Base-by-base conservation (phyloP, 2,329 filamentous ascomycete species). In the Aspergillus luchuensis region DNA sequence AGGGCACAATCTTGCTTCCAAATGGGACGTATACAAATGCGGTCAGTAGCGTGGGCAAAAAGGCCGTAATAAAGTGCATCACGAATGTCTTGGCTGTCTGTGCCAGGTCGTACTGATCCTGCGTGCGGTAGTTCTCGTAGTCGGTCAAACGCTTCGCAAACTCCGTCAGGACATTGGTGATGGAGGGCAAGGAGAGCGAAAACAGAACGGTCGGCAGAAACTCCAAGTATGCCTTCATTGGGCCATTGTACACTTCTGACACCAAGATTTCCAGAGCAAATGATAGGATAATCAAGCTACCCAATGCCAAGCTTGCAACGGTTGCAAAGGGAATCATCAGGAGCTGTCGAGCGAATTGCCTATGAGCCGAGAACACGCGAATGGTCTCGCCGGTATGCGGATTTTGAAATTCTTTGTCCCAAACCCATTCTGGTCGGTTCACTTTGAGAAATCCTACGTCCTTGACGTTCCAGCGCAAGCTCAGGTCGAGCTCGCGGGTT, bases 201-300 rank as follows among this genome's bases (percentile, higher is more conserved):
- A 98, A 83, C 5, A 99, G 86, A 28, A 95, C 83, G 0, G 94
- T 97, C 0, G 95, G 95, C 6, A 97, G 80, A 76, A 97, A 97
- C 25, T 90, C 85, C 67, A 99, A 76, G 61, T 96, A 89, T 19
- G 85, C 85, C 79, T 98, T 96, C 65, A 96, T 87, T 0, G 92
- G 92, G 0, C 95, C 95, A 61, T 88, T 85, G 76, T 99, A 98
- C 15, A 98, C 88, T 76, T 99, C 92, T 0, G 91, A 93, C 67
- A 99, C 91, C 78, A 98, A 97, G 33, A 98, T 91, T 74, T 99
- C 95, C 63, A 97, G 91, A 7, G 89, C 91, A 75, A 98, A 98
- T 72, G 91, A 95, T 13, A 87, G 87, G 11, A 91, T 87, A 65
- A 98, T 97, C 67, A 98, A 81, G 17, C 87, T 87, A 1, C 94